Base-by-base conservation (phyloP, 2,329 filamentous ascomycete genomes). In the Fusarium sp. region DNA sequence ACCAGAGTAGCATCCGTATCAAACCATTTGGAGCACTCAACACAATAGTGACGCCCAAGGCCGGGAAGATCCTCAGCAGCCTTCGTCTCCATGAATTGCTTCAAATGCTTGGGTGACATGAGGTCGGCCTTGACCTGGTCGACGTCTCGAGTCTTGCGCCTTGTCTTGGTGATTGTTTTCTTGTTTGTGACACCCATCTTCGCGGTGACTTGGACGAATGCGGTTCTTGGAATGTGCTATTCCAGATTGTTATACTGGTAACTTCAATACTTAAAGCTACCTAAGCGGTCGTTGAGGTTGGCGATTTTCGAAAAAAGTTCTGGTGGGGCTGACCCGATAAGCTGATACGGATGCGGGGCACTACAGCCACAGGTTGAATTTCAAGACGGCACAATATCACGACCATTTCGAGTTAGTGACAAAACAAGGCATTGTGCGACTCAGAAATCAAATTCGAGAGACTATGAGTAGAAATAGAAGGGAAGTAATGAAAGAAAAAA, bases 1-100 rank as follows among this genome's bases (percentile, higher is more conserved):
- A 87, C 86, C 64, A 97, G 85, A 76, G 93, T 97, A 76, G 88
- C 82, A 74, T 96, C 93, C 55, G 91, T 92, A 81, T 98, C 95
- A 81, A 97, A 98, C 92, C 94, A 98, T 84, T 97, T 98, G 71
- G 96, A 92, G 82, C 96, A 99, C 82, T 97, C 93, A 21, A 92
- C 86, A 82, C 96, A 99, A 83, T 98, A 98, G 80, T 91, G 91
- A 76, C 90, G 87, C 31, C 96, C 96, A 54, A 98, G 86, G 0
- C 91, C 95, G 7, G 96, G 96, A 39, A 98, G 87, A 78, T 98
- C 96, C 80, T 98, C 95, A 27, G 88, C 84, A 10, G 92, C 90
- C 79, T 97, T 97, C 46, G 91, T 89, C 55, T 90, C 88, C 80
- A 94, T 93, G 86, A 92, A 94, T 73, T 93, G 89, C 51, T 90